phyloP scores from a whole-genome alignment of 2,329 filamentous ascomycete species.

The Xylaria sp. region DNA sequence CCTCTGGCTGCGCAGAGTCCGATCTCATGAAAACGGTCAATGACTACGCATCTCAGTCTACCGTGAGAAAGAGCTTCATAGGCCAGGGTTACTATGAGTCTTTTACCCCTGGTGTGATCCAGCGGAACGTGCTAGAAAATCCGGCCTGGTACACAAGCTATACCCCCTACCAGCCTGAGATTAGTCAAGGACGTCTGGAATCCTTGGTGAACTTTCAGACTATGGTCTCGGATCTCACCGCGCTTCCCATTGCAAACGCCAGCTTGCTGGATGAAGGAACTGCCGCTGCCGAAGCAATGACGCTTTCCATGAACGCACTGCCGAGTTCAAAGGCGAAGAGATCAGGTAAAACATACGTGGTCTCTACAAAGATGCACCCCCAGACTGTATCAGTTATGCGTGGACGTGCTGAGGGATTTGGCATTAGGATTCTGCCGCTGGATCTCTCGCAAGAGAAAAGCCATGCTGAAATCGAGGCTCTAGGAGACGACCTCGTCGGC shows the following conservation, averaged over 20 bases:
- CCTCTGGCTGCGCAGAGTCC: conserved; percentile 67
- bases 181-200: conserved; percentile 93
- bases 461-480: conserved; percentile 73
- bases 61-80: conserved; percentile 69
- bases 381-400: conserved; percentile 87
- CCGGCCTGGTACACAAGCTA: conserved; percentile 99
- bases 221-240: conserved; percentile 87
- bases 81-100: conserved; percentile 90
- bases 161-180: conserved; percentile 96
- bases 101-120: conserved; percentile 88
- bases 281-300: conserved; percentile 95
- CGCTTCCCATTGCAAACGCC: conserved; percentile 87
- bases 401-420: conserved; percentile 91
- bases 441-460: conserved; percentile 75
- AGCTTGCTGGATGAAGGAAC: conserved; percentile 92
- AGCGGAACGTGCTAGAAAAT: conserved; percentile 91
- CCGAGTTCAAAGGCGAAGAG: conserved; percentile 77
- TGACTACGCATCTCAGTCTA: conserved; percentile 48
- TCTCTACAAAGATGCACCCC: conserved; percentile 84
- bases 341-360: conserved; percentile 81
- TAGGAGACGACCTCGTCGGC: conserved; percentile 85
- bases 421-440: conserved; percentile 78
- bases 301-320: conserved; percentile 83
- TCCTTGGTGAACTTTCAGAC: conserved; percentile 97
- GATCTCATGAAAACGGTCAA: conserved; percentile 59